phyloP scores from a whole-genome alignment of 1,284 basidiomycete genomes.

The Apiotrichum mycotoxinovorans region DNA sequence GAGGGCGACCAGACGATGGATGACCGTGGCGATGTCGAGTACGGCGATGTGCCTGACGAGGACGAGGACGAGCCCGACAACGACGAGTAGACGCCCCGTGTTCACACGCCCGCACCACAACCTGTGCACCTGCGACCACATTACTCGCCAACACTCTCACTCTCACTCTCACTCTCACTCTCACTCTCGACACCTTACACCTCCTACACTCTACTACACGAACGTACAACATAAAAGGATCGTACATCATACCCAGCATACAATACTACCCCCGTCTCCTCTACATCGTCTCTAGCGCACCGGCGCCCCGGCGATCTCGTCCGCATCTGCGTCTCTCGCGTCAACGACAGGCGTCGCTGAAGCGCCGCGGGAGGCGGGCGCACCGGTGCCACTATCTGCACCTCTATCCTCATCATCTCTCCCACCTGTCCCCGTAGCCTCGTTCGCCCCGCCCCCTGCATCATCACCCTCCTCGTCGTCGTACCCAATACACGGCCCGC shows the following conservation, averaged over 20 bases:
- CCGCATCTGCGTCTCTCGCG: too few relatives aligned
- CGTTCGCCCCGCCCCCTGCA: neutral
- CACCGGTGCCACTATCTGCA: too few relatives aligned
- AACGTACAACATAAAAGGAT: too few relatives aligned
- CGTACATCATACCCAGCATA: constrained; percentile 4
- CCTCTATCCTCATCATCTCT: neutral
- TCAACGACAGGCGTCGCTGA: too few relatives aligned
- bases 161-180: neutral
- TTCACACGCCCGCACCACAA: neutral
- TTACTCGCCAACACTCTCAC: constrained; percentile 3
- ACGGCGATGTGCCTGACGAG: constrained; percentile 34
- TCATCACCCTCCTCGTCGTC: neutral
- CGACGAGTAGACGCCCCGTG: constrained; percentile 8
- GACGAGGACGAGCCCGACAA: constrained; percentile 44
- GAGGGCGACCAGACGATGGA: constrained; percentile 30
- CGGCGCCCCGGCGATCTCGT: neutral
- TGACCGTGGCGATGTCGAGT: constrained; percentile 36
- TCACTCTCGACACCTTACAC: too few relatives aligned
- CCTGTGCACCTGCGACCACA: neutral
- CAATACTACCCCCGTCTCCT: neutral
- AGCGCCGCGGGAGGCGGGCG: too few relatives aligned
- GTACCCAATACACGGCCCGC: constrained; percentile 51
- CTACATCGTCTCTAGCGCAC: neutral
- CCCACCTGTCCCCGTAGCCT: neutral
- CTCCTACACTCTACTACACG: neutral